These are phyloP conservation scores for Amaranthus hypochondriacus DNA, from an alignment of 148 eudicot species.

Conservation along the genomic window DNA sequence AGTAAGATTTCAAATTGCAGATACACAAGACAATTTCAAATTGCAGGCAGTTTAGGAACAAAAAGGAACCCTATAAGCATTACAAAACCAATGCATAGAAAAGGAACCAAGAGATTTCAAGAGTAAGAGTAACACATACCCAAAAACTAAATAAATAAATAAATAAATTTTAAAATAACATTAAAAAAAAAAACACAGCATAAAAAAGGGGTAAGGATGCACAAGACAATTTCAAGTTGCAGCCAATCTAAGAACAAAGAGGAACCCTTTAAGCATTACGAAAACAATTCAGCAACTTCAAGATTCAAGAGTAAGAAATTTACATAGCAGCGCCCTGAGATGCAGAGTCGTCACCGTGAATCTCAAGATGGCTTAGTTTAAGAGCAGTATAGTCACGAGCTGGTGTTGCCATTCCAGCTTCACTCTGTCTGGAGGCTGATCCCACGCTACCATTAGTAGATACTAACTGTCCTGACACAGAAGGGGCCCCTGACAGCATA, in stretches of 20 bases:
- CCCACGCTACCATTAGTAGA: slow-evolving; percentile 92
- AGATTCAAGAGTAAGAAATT: slow-evolving; percentile 15
- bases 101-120: background rate
- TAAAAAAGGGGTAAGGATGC: too few relatives aligned
- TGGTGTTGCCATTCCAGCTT: slow-evolving; percentile 61
- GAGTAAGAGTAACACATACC: background rate
- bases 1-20: background rate
- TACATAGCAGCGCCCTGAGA: slow-evolving; percentile 69
- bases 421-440: slow-evolving; percentile 72
- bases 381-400: slow-evolving; percentile 59
- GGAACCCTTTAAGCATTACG: slow-evolving; percentile 1
- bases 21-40: too few relatives aligned
- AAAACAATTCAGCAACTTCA: background rate
- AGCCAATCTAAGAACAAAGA: background rate
- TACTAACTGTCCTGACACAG: slow-evolving; percentile 74
- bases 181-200: background rate
- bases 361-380: slow-evolving; percentile 69
- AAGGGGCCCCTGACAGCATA: slow-evolving; percentile 71
- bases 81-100: background rate
- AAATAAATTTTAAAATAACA: background rate
- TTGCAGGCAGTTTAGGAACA: background rate
- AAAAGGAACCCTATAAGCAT: background rate
- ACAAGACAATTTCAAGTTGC: background rate
- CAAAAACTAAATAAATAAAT: background rate
- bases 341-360: slow-evolving; percentile 65